phyloP scores from a whole-genome alignment of 2,329 filamentous ascomycete species.

The Exutisphaerella laricina region DNA sequence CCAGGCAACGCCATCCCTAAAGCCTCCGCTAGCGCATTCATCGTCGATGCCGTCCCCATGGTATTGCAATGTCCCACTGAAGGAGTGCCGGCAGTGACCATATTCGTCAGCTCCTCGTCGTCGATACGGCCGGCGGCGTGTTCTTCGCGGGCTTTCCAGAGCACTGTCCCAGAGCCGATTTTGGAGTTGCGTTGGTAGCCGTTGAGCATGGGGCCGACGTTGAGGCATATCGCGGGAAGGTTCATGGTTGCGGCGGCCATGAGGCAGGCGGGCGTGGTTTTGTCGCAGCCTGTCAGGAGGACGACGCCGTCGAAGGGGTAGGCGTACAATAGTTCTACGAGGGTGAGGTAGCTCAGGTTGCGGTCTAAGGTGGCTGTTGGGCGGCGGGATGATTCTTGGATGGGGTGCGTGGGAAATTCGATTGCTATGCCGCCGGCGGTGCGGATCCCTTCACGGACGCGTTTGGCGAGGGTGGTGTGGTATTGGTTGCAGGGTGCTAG shows the following conservation, averaged over 20 bases:
- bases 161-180: conserved; percentile 28
- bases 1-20: conserved; percentile 30
- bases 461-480: conserved; percentile 26
- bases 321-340: conserved; percentile 30
- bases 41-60: conserved; percentile 31
- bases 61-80: conserved; percentile 31
- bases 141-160: conserved; percentile 30
- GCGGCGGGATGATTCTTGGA: conserved; percentile 27
- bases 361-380: conserved; percentile 30
- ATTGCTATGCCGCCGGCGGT: conserved; percentile 29
- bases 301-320: conserved; percentile 32
- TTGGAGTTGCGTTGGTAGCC: conserved; percentile 23
- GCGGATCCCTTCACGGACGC: conserved; percentile 29
- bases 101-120: conserved; percentile 25
- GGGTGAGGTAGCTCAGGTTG: conserved; percentile 26
- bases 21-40: conserved; percentile 31
- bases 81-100: conserved; percentile 27
- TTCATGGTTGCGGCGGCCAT: conserved; percentile 32
- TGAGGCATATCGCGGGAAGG: conserved; percentile 29
- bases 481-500: conserved; percentile 30
- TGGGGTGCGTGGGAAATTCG: conserved; percentile 31
- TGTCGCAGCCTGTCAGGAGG: conserved; percentile 29
- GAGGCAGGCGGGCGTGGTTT: conserved; percentile 30
- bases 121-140: conserved; percentile 28
- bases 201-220: conserved; percentile 32